Evolutionary conservation across 148 eudicot species (phyloP).

Genomic region (Fagopyrum homotropicum): DNA sequence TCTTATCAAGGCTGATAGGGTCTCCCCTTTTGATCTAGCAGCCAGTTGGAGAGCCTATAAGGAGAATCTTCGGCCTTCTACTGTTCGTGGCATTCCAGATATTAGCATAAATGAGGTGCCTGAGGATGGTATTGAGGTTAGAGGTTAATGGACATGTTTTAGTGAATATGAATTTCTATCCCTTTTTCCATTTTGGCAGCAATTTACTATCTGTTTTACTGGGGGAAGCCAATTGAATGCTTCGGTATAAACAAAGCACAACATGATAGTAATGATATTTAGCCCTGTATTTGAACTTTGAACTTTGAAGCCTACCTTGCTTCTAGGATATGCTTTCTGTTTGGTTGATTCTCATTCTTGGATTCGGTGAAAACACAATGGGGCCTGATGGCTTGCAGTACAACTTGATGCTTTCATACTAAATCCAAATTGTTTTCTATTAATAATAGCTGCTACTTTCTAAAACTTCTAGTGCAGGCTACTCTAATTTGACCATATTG

Average conservation of each 20-base stretch:
- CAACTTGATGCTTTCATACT: neutral
- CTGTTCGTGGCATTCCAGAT: conserved; percentile 94
- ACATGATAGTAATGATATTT: neutral
- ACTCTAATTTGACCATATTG: neutral
- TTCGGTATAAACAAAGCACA: neutral
- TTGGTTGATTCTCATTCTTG: neutral
- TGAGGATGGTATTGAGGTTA: conserved; percentile 54
- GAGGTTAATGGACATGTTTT: neutral
- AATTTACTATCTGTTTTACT: no score
- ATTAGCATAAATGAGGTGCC: conserved; percentile 63
- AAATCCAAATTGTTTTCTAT: neutral
- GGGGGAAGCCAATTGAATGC: neutral
- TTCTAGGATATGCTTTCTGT: neutral
- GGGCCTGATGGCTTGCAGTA: neutral
- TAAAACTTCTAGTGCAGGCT: neutral
- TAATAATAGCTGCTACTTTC: neutral
- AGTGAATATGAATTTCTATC: neutral
- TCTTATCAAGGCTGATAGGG: conserved; percentile 60
- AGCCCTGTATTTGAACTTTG: neutral
- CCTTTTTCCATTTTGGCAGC: neutral
- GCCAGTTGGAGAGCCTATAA: conserved; percentile 97
- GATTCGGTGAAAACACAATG: neutral
- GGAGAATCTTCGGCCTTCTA: conserved; percentile 77
- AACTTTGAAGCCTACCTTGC: neutral
- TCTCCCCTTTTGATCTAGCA: conserved; percentile 92